phyloP scores from a whole-genome alignment of 192 early-diverging fungal genomes.

The Rhizoclosmatium globosum region DNA sequence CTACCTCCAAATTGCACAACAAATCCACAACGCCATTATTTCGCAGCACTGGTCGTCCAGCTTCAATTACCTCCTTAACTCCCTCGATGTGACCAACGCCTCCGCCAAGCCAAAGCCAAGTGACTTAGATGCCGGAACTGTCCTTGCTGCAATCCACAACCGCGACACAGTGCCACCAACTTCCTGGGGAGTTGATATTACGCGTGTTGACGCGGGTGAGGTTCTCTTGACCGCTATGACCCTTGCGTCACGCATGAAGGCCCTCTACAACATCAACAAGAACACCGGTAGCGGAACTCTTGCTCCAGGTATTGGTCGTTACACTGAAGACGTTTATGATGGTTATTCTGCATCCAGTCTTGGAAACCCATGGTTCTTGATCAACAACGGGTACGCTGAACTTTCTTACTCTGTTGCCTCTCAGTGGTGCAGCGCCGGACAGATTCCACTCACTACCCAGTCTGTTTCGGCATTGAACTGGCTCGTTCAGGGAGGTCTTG shows the following conservation, averaged over 20 bases:
- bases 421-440: background rate
- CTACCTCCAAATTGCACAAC: background rate
- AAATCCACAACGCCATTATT: background rate
- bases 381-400: conserved; percentile 67
- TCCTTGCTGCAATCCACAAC: conserved; percentile 63
- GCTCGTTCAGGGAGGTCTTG: background rate
- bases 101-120: conserved; percentile 46
- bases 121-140: conserved; percentile 65
- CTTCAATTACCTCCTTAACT: background rate
- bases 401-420: conserved; percentile 42
- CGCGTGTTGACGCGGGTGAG: background rate
- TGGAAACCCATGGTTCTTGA: conserved; percentile 83
- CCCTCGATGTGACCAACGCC: background rate
- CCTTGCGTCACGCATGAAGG: conserved; percentile 37
- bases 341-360: conserved; percentile 50
- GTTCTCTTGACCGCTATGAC: conserved; percentile 12
- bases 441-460: background rate
- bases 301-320: conserved; percentile 75
- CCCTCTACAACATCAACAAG: conserved; percentile 61
- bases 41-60: conserved; percentile 50
- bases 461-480: background rate
- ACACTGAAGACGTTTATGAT: conserved; percentile 80
- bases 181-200: background rate
- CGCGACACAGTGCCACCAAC: background rate
- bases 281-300: background rate